phyloP scores from a whole-genome alignment of 139 green algal genomes.

The Tetradesmus lagerheimii region DNA sequence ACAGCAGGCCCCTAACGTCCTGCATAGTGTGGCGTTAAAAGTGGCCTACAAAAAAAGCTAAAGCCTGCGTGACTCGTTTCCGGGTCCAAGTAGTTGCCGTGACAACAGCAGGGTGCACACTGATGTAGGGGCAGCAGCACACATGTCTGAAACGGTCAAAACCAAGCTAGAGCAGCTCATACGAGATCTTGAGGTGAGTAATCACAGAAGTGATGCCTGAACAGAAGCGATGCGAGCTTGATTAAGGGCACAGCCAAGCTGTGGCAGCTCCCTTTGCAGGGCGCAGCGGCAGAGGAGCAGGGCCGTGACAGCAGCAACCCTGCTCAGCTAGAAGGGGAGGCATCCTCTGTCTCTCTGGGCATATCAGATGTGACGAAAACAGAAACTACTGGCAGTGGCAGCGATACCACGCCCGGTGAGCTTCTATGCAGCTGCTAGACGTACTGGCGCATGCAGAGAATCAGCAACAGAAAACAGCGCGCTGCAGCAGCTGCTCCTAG shows the following conservation, averaged over 20 bases:
- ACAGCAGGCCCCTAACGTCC: not conserved
- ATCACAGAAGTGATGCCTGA: not conserved
- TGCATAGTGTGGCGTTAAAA: not conserved
- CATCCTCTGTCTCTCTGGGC: conserved; percentile 21
- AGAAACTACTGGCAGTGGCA: conserved; percentile 4
- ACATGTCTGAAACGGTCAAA: conserved; percentile 3
- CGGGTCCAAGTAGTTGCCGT: not conserved
- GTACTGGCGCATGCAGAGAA: no score
- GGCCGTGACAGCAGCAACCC: not conserved
- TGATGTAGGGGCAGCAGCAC: not conserved
- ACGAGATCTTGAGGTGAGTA: conserved; percentile 2
- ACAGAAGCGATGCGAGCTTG: not conserved
- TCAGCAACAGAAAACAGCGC: not conserved
- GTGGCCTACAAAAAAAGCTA: no score
- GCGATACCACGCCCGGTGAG: conserved; percentile 20
- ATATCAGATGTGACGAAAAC: conserved; percentile 25
- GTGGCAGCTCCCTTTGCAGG: not conserved
- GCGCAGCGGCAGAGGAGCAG: not conserved
- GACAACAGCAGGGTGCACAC: not conserved
- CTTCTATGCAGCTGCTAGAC: not conserved
- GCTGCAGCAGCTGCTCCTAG: not conserved
- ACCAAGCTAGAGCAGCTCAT: conserved; percentile 20
- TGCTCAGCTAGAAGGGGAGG: conserved; percentile 18
- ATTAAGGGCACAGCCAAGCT: not conserved
- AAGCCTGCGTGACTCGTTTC: no score